Conservation (phyloP, 306 rosid genomes). For the Rubus parviflorus region DNA sequence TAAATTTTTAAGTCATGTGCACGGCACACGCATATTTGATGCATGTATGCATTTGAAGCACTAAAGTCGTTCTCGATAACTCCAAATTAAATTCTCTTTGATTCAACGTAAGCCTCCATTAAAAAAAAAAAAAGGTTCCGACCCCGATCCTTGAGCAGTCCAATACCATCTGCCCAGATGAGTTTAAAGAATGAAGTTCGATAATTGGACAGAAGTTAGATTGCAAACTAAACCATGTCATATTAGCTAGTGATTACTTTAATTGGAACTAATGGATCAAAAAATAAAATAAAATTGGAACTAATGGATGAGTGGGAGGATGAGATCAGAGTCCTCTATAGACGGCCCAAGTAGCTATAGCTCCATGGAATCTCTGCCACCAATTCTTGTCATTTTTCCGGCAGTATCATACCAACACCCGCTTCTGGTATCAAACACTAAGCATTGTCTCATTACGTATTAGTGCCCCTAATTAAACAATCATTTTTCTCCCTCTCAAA, state of each 20-base stretch:
- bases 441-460: slow-evolving; percentile 32
- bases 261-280: not conserved
- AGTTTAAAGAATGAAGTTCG: too few relatives aligned
- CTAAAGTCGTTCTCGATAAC: not conserved
- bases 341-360: slow-evolving; percentile 36
- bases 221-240: not conserved
- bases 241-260: not conserved
- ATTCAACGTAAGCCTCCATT: not conserved
- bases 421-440: slow-evolving; percentile 40
- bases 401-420: slow-evolving; percentile 52
- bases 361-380: slow-evolving; percentile 22
- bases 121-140: not conserved
- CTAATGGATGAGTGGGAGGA: slow-evolving; percentile 5
- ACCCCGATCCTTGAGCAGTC: too few relatives aligned
- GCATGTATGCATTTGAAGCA: too few relatives aligned
- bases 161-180: too few relatives aligned
- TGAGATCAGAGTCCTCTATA: slow-evolving; percentile 64
- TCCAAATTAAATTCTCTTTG: not conserved
- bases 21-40: too few relatives aligned
- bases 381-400: slow-evolving; percentile 44
- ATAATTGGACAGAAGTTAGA: not conserved
- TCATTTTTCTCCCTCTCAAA: slow-evolving; percentile 29
- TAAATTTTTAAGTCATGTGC: too few relatives aligned
- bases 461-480: slow-evolving; percentile 35
- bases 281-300: too few relatives aligned